Conservation (phyloP, 257 asterid species). For the Penstemon eatonii region DNA sequence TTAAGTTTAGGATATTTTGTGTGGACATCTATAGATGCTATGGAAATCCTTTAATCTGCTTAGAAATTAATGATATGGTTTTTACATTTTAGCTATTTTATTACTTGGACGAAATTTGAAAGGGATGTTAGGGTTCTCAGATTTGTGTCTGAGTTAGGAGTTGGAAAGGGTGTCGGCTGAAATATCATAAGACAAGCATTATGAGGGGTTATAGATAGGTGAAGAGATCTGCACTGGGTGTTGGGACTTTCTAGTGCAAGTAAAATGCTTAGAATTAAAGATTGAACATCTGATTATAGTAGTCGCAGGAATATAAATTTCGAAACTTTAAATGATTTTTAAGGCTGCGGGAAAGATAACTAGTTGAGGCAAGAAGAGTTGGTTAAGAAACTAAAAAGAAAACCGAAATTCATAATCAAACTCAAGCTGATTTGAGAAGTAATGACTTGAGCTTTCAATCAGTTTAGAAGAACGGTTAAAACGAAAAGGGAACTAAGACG, state of each 20-base stretch:
- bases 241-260: background rate
- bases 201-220: background rate
- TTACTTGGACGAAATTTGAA: background rate
- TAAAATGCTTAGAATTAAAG: conserved; percentile 2
- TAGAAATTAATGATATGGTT: background rate
- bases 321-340: background rate
- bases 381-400: background rate
- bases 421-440: too few relatives aligned
- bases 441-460: too few relatives aligned
- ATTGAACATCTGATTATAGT: background rate
- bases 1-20: conserved; percentile 3
- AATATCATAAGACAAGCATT: background rate
- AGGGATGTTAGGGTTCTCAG: conserved; percentile 16
- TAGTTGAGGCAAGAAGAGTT: background rate
- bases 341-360: background rate
- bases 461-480: background rate
- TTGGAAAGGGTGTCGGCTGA: background rate
- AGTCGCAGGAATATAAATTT: background rate
- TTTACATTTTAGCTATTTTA: background rate
- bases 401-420: background rate
- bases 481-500: background rate
- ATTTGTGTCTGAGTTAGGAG: background rate
- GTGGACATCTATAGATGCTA: background rate
- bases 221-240: background rate
- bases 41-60: conserved; percentile 10